Evolutionary conservation across 176 grass and related monocot genomes (phyloP), one percentile per base, ranked within the genome.

Genomic region (Neostapfia colusana): DNA sequence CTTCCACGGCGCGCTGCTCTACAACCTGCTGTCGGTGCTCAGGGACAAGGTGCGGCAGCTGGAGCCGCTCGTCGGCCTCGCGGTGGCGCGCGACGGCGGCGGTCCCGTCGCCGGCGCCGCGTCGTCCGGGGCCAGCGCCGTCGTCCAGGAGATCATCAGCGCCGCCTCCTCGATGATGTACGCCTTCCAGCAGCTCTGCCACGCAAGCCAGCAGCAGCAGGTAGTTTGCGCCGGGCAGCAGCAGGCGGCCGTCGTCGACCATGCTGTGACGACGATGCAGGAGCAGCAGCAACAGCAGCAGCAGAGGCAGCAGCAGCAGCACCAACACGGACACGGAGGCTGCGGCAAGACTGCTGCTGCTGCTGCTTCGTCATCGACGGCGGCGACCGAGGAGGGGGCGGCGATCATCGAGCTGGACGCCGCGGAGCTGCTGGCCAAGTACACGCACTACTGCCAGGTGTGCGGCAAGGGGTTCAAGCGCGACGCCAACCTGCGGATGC

Each of bases 391-490:
- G 39, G 73, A 34, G 5, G 71, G 15, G 63, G 38, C 45, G 74
- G 74, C 79, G 77, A 94, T 98, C 70, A 90, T 94, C 5, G 91
- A 98, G 75, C 63, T 98, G 21, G 86, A 98, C 20, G 95, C 89
- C 44, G 70, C 76, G 23, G 89, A 88, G 67, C 72, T 98, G 35
- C 85, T 98, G 36, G 95, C 95, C 59, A 98, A 98, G 82, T 98
- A 86, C 79, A 94, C 94, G 50, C 95, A 98, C 88, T 88, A 90
- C 73, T 98, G 95, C 80, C 87, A 95, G 20, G 80, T 95, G 44
- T 99, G 95, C 81, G 87, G 91, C 25, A 99, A 99, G 70, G 95
- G 95, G 17, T 99, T 99, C 91, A 99, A 99, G 85, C 95, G 95
- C 63, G 95, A 98, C 17, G 95, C 95, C 44, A 99, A 99, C 85